Evolutionary conservation across 192 early-diverging fungal genomes (phyloP).

Genomic region (Backusella sp.): DNA sequence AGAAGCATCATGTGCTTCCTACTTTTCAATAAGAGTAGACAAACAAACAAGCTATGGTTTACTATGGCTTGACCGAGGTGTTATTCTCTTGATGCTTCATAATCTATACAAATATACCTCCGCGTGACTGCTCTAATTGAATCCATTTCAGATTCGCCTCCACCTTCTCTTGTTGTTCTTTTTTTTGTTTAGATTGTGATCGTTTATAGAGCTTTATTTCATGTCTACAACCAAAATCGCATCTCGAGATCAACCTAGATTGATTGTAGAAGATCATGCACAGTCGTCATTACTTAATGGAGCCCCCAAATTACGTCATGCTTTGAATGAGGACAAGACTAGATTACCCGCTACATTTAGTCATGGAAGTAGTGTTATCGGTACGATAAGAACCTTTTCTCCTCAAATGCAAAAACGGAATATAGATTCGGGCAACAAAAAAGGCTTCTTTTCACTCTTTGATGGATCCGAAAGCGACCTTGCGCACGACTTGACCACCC

Average conservation of each 20-base stretch:
- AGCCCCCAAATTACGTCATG: neutral
- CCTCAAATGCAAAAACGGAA: neutral
- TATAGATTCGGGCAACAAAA: neutral
- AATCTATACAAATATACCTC: no score
- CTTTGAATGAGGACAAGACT: neutral
- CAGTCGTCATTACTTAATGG: neutral
- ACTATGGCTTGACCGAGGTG: no score
- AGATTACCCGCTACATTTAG: neutral
- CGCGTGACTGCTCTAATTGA: no score
- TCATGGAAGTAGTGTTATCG: neutral
- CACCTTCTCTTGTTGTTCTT: neutral
- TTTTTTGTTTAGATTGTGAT: neutral
- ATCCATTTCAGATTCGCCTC: neutral
- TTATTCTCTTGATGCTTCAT: no score
- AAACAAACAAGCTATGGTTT: no score
- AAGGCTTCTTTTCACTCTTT: neutral
- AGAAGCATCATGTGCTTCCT: no score
- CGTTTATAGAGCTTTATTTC: neutral
- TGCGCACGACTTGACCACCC: constrained; percentile 6
- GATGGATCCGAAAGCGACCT: neutral
- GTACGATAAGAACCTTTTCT: neutral
- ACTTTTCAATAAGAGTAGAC: no score
- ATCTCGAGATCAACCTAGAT: neutral
- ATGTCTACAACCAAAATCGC: neutral
- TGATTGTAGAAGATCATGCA: neutral